Base-by-base conservation (phyloP, 164 flowering plant species). In the Chimonanthus praecox region DNA sequence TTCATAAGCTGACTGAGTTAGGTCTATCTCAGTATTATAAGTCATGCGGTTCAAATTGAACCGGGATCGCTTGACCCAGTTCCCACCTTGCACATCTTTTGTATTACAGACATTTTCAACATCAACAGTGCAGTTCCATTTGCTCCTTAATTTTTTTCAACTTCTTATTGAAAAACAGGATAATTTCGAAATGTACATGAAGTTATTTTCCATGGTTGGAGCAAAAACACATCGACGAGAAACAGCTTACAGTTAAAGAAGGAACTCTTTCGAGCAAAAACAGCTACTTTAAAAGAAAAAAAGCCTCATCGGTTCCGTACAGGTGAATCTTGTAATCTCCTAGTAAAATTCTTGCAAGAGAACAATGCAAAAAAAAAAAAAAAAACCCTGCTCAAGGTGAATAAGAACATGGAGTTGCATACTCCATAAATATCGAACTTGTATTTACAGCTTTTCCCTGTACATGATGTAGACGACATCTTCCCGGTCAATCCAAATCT, bases 381-480 rank as follows among this genome's bases (percentile, higher is more conserved):
- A 20, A 63, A 11, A 61, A 0, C 66, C 18, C 47, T 16, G 11
- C 15, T n/a, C 47, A 66, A 45, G 49, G 48, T 66, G 68, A 66
- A 65, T 7, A 65, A 20, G 33, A 8, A 33, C 66, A 10, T 9
- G 6, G 44, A 20, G 66, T 9, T 33, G 11, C 65, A 62, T 62
- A 33, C 65, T 62, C 33, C 65, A 62, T n/a, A 62, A 62, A 11
- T 66, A 45, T 66, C 9, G 48, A 66, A 66, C 48, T 45, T 66
- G 45, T 66, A 33, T 66, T 33, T 45, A 66, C 68, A 44, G 68
- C 68, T 63, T 18, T 45, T 7, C 45, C 49, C 68, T 66, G 68
- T 45, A 45, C 48, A 66, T 44, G 48, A 66, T 13, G 16, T 66
- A 44, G n/a, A n/a, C 44, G 47, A n/a, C 44, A 49, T 66, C 49